A percentile compares a stretch with the other conserved stretches of the same genome.
These are phyloP conservation scores for Chlorella sp. DNA, from an alignment of 139 green algal genomes.

Conservation along the genomic window DNA sequence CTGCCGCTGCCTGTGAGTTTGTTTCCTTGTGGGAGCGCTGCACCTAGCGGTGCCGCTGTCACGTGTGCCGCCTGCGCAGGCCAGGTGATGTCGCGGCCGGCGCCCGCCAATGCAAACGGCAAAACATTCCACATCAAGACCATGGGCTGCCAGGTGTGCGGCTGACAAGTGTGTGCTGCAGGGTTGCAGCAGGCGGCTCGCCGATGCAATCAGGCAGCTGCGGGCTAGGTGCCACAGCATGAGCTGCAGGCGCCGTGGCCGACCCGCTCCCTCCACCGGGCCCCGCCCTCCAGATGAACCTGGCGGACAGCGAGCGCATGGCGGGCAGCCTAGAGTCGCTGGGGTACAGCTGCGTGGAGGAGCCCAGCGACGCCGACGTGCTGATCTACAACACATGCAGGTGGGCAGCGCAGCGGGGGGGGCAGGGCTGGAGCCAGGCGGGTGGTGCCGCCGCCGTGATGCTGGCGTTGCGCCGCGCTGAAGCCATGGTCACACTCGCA, in stretches of 20 bases:
- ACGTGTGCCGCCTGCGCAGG: conserved; percentile 17
- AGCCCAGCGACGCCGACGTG: conserved; percentile 87
- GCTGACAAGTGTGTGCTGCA: no score
- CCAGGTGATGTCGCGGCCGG: conserved; percentile 34
- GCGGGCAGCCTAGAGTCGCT: conserved; percentile 86
- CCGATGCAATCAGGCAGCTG: no score
- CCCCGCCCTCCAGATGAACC: conserved; percentile 88
- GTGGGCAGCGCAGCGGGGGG: not conserved
- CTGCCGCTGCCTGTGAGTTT: not conserved
- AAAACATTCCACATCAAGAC: conserved; percentile 96
- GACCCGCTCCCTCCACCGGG: no score
- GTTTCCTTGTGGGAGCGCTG: not conserved
- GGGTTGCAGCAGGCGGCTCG: no score
- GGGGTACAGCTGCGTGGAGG: conserved; percentile 83
- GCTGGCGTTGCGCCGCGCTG: not conserved
- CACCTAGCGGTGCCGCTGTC: not conserved
- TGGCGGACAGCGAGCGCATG: conserved; percentile 96
- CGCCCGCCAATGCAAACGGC: conserved; percentile 38
- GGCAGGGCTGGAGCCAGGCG: no score
- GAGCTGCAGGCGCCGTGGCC: no score
- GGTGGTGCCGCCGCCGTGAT: no score
- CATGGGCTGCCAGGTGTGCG: conserved; percentile 89
- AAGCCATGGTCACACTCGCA: no score
- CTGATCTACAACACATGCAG: conserved; percentile 98
- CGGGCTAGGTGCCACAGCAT: no score